Conservation (phyloP, 2,329 filamentous ascomycete genomes). For the Calonectria pteridis region DNA sequence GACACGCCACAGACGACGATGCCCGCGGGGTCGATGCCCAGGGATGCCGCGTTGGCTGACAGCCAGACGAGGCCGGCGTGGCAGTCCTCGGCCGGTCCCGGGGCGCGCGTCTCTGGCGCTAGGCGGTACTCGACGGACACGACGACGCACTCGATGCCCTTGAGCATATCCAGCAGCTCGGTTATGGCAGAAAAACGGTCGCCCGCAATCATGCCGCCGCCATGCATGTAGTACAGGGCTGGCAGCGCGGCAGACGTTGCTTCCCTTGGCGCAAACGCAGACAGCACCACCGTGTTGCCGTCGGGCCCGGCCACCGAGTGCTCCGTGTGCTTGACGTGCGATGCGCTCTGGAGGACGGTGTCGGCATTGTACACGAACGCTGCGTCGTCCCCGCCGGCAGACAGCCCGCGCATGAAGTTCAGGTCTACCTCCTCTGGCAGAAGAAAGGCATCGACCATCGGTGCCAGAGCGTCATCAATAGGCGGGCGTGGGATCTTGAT, state of each 20-base stretch:
- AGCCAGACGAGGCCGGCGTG: constrained; percentile 36
- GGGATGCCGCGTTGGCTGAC: constrained; percentile 21
- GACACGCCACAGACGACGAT: constrained; percentile 36
- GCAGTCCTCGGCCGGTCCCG: constrained; percentile 34
- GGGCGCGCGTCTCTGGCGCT: constrained; percentile 38
- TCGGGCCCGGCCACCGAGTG: constrained; percentile 18
- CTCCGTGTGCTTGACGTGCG: constrained; percentile 31
- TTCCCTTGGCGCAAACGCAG: constrained; percentile 31
- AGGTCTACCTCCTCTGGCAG: constrained; percentile 36
- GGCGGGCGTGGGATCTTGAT: constrained; percentile 34
- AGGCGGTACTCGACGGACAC: constrained; percentile 42
- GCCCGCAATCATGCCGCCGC: constrained; percentile 35
- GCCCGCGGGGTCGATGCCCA: constrained; percentile 31
- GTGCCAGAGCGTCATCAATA: constrained; percentile 30
- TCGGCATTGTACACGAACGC: constrained; percentile 29
- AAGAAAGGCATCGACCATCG: constrained; percentile 32
- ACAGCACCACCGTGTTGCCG: constrained; percentile 22
- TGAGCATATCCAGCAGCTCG: constrained; percentile 27
- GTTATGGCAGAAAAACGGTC: constrained; percentile 30
- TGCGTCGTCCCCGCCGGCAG: neutral
- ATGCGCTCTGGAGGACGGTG: constrained; percentile 17
- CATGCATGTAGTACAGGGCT: constrained; percentile 35
- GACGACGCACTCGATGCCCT: constrained; percentile 33
- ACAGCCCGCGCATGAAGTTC: constrained; percentile 28
- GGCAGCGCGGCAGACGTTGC: constrained; percentile 19